Evolutionary conservation across 2,329 filamentous ascomycete species (phyloP), one percentile per base, ranked within the genome.

Genomic region (Phialocephala subalpina): DNA sequence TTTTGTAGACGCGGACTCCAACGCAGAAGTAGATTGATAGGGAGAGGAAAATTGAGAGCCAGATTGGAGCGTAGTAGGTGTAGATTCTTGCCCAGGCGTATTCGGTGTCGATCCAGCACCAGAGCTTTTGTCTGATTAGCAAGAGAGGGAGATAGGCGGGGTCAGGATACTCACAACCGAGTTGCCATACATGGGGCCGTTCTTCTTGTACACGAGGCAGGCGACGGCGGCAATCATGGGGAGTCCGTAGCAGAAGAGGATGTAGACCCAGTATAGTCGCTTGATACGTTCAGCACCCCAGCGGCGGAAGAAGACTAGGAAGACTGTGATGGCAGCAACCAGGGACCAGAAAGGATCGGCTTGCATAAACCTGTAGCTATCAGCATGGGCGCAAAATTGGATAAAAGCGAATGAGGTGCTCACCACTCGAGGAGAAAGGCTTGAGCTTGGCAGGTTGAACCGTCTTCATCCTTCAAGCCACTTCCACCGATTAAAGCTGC

Each of bases 351-450:
- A 69, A 2, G 82, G 81, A 76, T 86, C 84, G 4, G 73, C 71
- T 62, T 82, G 82, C 79, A 85, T 83, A 71, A 87, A 87, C 70
- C 74, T 76, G 22, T 5, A 76, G 93, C 90, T 68, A 93, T 92
- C 18, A 96, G 78, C 16, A 53, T 22, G 33, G 16, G 20, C 27
- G 29, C 12, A 7, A 29, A 22, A 58, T 0, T 36, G 22, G 16
- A 53, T 11, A 11, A 14, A 16, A n/a, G n/a, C 2, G 8, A 16
- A 45, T 60, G 81, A 90, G 91, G 2, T 1, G 56, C 70, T 67
- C 58, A 75, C 93, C 92, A 92, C 76, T 97, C 92, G 67, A 97
- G 90, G n/a, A 97, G 78, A 69, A 94, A 92, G 14, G 55, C 55
- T 22, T 57, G 55, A 36, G 35, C 55, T 38, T 40, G 29, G n/a